Percentiles rank a stretch among this genome's conserved stretches.
phyloP scores from a whole-genome alignment of 805 yeast species.

The Nakazawaea anatomiae region DNA sequence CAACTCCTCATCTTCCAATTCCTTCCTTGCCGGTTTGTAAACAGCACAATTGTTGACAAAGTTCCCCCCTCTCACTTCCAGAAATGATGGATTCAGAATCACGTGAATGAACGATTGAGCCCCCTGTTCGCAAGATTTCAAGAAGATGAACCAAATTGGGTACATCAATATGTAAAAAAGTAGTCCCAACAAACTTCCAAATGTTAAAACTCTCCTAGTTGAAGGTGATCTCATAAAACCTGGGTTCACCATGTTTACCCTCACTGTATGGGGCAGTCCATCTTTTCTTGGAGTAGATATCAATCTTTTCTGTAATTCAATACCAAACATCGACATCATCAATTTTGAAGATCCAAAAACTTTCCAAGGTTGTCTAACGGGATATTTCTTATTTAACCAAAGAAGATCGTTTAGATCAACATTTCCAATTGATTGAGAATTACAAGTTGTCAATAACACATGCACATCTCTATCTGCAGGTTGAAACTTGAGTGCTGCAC shows the following conservation, averaged over 20 bases:
- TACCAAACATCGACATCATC: slow-evolving; percentile 66
- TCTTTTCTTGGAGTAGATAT: slow-evolving; percentile 60
- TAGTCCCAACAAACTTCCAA: slow-evolving; percentile 63
- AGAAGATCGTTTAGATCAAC: slow-evolving; percentile 58
- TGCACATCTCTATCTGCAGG: slow-evolving; percentile 95
- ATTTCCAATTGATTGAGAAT: slow-evolving; percentile 68
- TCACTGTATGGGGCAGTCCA: slow-evolving; percentile 62
- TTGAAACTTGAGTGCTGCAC: slow-evolving; percentile 83
- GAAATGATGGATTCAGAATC: slow-evolving; percentile 64
- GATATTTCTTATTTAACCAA: slow-evolving; percentile 57
- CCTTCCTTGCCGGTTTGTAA: slow-evolving; percentile 51
- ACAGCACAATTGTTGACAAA: slow-evolving; percentile 69
- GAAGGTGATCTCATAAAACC: slow-evolving; percentile 89
- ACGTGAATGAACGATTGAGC: slow-evolving; percentile 73
- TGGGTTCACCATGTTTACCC: slow-evolving; percentile 78
- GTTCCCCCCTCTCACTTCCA: slow-evolving; percentile 56
- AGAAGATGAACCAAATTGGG: slow-evolving; percentile 79
- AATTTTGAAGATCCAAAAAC: slow-evolving; percentile 81
- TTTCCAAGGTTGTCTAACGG: slow-evolving; percentile 58
- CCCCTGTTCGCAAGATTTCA: slow-evolving; percentile 74
- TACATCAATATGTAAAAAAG: slow-evolving; percentile 57
- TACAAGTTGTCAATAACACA: slow-evolving; percentile 71
- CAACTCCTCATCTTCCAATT: slow-evolving; percentile 54
- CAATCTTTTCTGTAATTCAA: slow-evolving; percentile 68
- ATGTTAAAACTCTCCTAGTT: slow-evolving; percentile 67